A percentile compares a stretch with the other conserved stretches of the same genome.
Conservation (phyloP, 257 asterid genomes). For the Scutellaria minor region DNA sequence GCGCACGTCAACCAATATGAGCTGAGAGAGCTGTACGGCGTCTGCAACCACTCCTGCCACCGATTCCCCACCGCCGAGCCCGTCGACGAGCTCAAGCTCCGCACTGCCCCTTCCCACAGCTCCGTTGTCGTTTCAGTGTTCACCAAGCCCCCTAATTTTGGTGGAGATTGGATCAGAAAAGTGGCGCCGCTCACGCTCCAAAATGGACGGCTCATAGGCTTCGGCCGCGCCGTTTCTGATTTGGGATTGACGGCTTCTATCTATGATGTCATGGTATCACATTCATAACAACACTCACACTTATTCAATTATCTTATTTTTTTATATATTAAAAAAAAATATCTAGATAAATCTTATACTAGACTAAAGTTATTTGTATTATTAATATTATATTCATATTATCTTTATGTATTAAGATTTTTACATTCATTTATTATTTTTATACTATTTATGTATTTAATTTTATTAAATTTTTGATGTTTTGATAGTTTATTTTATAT, state of each 20-base stretch:
- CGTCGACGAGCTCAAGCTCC: slow-evolving; percentile 63
- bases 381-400: too few species aligned
- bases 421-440: too few species aligned
- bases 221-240: slow-evolving; percentile 93
- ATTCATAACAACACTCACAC: too few species aligned
- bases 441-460: too few species aligned
- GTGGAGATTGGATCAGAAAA: slow-evolving; percentile 66
- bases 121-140: slow-evolving; percentile 76
- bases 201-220: slow-evolving; percentile 78
- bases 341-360: too few species aligned
- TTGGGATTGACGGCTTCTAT: slow-evolving; percentile 74
- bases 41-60: slow-evolving; percentile 87
- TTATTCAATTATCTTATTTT: too few species aligned
- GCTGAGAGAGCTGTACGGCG: slow-evolving; percentile 62
- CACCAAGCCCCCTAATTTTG: slow-evolving; percentile 55
- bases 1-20: slow-evolving; percentile 52
- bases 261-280: slow-evolving; percentile 79
- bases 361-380: too few species aligned
- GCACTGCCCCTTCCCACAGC: slow-evolving; percentile 72
- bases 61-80: slow-evolving; percentile 77
- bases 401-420: too few species aligned
- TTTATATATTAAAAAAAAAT: too few species aligned
- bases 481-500: too few species aligned
- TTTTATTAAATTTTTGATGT: too few species aligned
- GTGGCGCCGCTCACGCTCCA: slow-evolving; percentile 71